These are phyloP conservation scores for Daldinia sp. DNA, from an alignment of 2,329 filamentous ascomycete species.

Conservation along the genomic window DNA sequence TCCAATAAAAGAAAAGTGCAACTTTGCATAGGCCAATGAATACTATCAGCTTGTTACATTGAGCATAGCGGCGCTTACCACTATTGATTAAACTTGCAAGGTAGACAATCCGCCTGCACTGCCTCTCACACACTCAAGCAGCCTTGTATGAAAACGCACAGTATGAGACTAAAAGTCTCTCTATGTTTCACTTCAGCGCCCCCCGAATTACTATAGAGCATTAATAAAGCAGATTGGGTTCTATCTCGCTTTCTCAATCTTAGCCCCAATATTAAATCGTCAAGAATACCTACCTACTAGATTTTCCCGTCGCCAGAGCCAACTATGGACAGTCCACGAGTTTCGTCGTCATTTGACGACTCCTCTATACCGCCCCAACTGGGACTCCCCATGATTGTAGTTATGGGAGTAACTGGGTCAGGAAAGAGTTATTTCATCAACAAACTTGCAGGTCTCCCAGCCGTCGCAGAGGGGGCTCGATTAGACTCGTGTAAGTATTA, in stretches of 20 bases:
- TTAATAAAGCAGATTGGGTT: background rate
- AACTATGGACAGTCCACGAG: background rate
- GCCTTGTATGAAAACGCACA: background rate
- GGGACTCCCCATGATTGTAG: conserved; percentile 1
- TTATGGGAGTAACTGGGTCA: conserved; percentile 12
- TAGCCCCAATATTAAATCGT: no score
- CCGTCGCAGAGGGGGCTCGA: background rate
- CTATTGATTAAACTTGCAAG: background rate
- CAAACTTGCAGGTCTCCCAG: background rate
- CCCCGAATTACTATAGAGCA: background rate
- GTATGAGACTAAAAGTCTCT: background rate
- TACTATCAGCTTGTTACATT: background rate
- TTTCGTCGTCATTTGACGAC: background rate
- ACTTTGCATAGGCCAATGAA: background rate
- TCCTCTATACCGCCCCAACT: background rate
- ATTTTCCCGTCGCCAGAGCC: background rate
- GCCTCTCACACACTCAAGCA: background rate
- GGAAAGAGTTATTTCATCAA: conserved; percentile 12
- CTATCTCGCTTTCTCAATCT: background rate
- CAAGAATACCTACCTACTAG: no score
- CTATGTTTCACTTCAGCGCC: background rate
- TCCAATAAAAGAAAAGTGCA: background rate
- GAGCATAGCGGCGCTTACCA: background rate
- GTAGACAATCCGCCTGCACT: background rate
- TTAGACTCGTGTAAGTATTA: background rate